Evolutionary conservation across 2,329 filamentous ascomycete species (phyloP), one percentile per base, ranked within the genome.

Genomic region (Calonectria hawksworthii): DNA sequence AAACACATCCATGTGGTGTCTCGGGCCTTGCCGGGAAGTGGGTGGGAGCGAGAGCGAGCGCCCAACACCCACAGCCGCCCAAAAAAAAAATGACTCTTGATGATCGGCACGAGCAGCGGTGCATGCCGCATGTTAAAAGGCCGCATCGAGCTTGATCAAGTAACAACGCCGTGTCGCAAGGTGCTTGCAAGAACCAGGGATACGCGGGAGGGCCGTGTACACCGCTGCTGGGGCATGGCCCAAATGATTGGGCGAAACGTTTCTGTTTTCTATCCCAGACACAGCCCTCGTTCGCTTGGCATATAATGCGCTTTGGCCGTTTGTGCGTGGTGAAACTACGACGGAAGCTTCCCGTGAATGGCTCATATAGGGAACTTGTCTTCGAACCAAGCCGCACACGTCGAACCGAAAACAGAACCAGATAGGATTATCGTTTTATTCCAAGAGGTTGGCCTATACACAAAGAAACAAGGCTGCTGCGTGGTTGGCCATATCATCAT

Each of bases 211-310:
- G 36, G 23, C 56, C 56, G 54, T 59, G 28, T 34, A 56, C 52
- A 56, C 52, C 51, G 51, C 51, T 14, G 52, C 28, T 4, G 52
- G 30, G 52, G 28, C 52, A 34, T n/a, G 28, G 30, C 18, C 41
- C 18, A n/a, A 44, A 32, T 59, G 54, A 59, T 59, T 59, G 32
- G 54, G 41, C 34, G 56, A 61, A 61, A 41, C 36, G 8, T 26
- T 63, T 63, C 36, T 63, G 56, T 63, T 23, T 63, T 63, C 34
- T 28, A 63, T 26, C 56, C 23, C 56, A 63, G 9, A 63, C 56
- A 63, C 56, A 63, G 56, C 34, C 56, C 36, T 63, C 36, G 5
- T 14, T 63, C 34, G 34, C 56, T 63, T 63, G 56, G 56, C 56
- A 6, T 32, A 36, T 4, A 41, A 38, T 41, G 56, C 23, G 34